Conservation (phyloP, 352 stramenopile species). For the Thalassiosira livingstoniorum region DNA sequence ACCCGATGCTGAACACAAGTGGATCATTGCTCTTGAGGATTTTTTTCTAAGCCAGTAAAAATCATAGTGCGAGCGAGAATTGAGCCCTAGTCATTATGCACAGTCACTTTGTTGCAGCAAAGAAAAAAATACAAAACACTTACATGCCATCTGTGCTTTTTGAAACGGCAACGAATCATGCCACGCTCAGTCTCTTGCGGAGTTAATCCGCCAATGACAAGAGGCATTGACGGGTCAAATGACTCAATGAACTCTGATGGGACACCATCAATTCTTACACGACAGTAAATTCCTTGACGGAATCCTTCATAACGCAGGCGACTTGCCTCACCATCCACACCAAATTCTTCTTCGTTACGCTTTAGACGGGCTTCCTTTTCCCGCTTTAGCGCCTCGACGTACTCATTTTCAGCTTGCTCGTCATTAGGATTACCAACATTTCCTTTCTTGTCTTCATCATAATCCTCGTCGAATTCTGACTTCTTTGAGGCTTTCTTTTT, state of each 20-base stretch:
- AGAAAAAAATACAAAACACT: no score
- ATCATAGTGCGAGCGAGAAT: no score
- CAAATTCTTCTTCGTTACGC: conserved; percentile 94
- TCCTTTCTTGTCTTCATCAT: conserved; percentile 84
- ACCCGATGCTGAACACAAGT: conserved; percentile 98
- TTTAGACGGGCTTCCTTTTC: conserved; percentile 84
- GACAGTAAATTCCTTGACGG: conserved; percentile 96
- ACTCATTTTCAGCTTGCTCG: conserved; percentile 84
- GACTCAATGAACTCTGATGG: conserved; percentile 94
- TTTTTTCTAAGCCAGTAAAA: no score
- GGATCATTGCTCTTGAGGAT: conserved; percentile 98
- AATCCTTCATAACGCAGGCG: conserved; percentile 94
- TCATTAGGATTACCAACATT: conserved; percentile 74
- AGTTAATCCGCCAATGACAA: conserved; percentile 94
- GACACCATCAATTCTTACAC: conserved; percentile 94
- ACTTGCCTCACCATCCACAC: conserved; percentile 92
- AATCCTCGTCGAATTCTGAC: conserved; percentile 79
- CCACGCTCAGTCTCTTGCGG: conserved; percentile 95
- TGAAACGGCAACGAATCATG: conserved; percentile 96
- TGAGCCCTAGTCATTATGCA: no score
- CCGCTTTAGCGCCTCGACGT: conserved; percentile 80
- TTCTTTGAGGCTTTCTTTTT: conserved; percentile 89
- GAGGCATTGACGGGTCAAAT: conserved; percentile 90
- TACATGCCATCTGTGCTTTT: conserved; percentile 99
- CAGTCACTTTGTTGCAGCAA: no score